phyloP scores from a whole-genome alignment of 2,329 filamentous ascomycete genomes.

The Fusarium sp. region DNA sequence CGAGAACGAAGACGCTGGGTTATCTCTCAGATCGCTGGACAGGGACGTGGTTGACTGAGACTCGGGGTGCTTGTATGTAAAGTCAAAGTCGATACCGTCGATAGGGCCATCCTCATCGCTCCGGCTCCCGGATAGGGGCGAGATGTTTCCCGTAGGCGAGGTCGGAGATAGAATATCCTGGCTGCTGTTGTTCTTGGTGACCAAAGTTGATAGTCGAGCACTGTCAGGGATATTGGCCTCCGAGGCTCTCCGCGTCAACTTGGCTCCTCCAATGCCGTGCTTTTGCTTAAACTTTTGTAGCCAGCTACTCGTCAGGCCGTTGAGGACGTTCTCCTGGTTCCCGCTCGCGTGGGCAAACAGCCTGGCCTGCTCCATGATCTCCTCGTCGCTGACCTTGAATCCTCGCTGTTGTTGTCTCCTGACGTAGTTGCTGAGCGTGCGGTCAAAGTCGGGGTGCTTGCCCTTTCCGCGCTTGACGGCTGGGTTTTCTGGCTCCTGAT shows the following conservation, averaged over 20 bases:
- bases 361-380: constrained; percentile 85
- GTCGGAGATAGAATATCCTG: constrained; percentile 74
- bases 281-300: constrained; percentile 97
- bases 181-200: constrained; percentile 49
- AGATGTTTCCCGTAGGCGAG: constrained; percentile 74
- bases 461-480: constrained; percentile 86
- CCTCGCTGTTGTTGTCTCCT: constrained; percentile 84
- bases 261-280: constrained; percentile 68
- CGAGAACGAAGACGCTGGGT: constrained; percentile 71
- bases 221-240: constrained; percentile 79
- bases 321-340: constrained; percentile 77
- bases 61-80: constrained; percentile 48
- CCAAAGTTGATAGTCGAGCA: constrained; percentile 65
- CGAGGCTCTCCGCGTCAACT: constrained; percentile 67
- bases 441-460: constrained; percentile 90
- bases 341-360: constrained; percentile 80
- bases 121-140: constrained; percentile 76
- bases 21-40: constrained; percentile 49
- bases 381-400: constrained; percentile 78
- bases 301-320: constrained; percentile 81
- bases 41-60: constrained; percentile 51
- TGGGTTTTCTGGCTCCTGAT: constrained; percentile 74
- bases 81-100: constrained; percentile 48
- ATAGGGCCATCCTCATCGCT: constrained; percentile 76
- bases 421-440: constrained; percentile 88